Conservation (phyloP, 2,329 filamentous ascomycete genomes). For the Colletotrichum sublineola region DNA sequence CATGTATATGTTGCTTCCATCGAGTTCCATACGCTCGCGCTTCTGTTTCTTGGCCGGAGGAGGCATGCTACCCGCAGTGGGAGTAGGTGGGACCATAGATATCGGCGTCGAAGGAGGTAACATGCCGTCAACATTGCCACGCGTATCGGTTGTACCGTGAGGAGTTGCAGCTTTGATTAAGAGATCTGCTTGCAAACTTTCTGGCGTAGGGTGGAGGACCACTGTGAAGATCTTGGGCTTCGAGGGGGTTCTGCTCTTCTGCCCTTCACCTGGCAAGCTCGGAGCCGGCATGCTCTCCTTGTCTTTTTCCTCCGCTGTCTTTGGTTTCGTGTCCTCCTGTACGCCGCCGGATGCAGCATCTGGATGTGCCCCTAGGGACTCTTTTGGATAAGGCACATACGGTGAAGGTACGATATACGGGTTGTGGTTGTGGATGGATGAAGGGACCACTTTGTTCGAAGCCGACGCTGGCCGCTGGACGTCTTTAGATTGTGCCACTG, state of each 20-base stretch:
- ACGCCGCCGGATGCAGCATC: slow-evolving; percentile 42
- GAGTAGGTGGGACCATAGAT: slow-evolving; percentile 70
- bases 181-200: slow-evolving; percentile 82
- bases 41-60: slow-evolving; percentile 77
- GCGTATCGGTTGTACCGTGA: slow-evolving; percentile 57
- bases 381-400: slow-evolving; percentile 80
- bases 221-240: slow-evolving; percentile 80
- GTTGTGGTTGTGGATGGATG: slow-evolving; percentile 94
- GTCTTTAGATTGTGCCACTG: slow-evolving; percentile 71
- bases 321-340: slow-evolving; percentile 54
- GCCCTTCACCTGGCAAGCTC: slow-evolving; percentile 60
- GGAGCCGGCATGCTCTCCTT: slow-evolving; percentile 72
- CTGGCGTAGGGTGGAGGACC: slow-evolving; percentile 86
- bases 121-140: slow-evolving; percentile 55
- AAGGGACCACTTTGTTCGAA: slow-evolving; percentile 74
- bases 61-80: slow-evolving; percentile 70
- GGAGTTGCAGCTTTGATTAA: slow-evolving; percentile 81
- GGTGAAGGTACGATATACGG: slow-evolving; percentile 91
- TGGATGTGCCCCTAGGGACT: slow-evolving; percentile 50
- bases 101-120: slow-evolving; percentile 78
- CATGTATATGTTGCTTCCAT: slow-evolving; percentile 77
- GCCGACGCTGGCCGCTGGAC: slow-evolving; percentile 65
- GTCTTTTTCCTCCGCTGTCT: slow-evolving; percentile 59
- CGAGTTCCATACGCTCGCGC: slow-evolving; percentile 79
- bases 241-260: slow-evolving; percentile 59